These are phyloP conservation scores for Penicillium glabrum DNA, from an alignment of 2,329 filamentous ascomycete species.

Conservation along the genomic window DNA sequence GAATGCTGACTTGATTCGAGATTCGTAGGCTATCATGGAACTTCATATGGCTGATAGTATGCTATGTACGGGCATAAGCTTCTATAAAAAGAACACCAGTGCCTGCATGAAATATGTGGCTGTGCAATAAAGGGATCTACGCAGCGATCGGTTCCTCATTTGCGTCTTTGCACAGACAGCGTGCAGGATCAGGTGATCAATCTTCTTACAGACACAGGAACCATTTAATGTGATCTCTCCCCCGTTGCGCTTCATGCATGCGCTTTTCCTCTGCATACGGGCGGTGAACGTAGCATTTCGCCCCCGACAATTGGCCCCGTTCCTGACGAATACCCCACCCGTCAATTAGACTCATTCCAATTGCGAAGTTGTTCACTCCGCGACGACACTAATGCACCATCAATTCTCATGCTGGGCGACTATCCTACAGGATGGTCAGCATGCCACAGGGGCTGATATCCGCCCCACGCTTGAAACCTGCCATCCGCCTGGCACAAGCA, in stretches of 20 bases:
- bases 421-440: not conserved
- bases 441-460: not conserved
- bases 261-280: no score
- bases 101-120: not conserved
- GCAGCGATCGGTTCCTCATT: no score
- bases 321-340: not conserved
- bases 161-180: no score
- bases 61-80: no score
- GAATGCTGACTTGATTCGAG: no score
- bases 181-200: no score
- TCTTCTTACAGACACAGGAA: no score
- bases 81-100: not conserved
- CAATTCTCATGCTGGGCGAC: not conserved
- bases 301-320: not conserved
- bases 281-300: no score
- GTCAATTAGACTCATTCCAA: not conserved
- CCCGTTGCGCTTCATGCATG: no score
- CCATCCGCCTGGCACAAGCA: conserved; percentile 37
- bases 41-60: no score
- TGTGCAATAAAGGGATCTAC: not conserved
- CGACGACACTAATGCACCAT: not conserved
- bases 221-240: no score
- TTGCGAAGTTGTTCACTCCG: not conserved
- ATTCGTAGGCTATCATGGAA: no score
- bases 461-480: conserved; percentile 10